phyloP scores from a whole-genome alignment of 2,329 filamentous ascomycete genomes.

The Aureobasidium mangrovei region DNA sequence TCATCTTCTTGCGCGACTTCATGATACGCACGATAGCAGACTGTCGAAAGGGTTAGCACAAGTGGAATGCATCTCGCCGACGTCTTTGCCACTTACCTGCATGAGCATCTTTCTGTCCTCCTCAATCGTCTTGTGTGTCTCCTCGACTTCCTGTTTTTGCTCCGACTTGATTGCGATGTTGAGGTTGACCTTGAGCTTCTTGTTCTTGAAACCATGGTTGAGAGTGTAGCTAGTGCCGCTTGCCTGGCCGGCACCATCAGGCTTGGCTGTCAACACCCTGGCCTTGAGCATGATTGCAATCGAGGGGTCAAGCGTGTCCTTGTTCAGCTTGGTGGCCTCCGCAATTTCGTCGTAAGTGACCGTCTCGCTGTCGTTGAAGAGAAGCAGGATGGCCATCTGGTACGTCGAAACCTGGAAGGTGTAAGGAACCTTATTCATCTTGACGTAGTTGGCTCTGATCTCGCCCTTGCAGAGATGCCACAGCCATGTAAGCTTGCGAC shows the following conservation, averaged over 20 bases:
- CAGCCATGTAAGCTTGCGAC: constrained; percentile 92
- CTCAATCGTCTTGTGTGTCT: constrained; percentile 99
- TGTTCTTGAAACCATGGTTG: constrained; percentile 95
- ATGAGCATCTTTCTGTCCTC: constrained; percentile 94
- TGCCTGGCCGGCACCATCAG: constrained; percentile 65
- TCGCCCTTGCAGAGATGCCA: constrained; percentile 99
- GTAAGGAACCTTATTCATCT: constrained; percentile 76
- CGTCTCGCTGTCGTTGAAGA: constrained; percentile 87
- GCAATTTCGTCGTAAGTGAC: constrained; percentile 83
- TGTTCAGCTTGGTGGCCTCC: constrained; percentile 67
- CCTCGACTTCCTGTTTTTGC: constrained; percentile 89
- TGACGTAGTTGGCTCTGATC: constrained; percentile 87
- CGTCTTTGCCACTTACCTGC: constrained; percentile 58
- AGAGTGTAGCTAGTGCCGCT: constrained; percentile 72
- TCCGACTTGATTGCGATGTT: constrained; percentile 94
- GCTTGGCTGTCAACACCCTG: constrained; percentile 68
- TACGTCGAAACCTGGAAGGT: constrained; percentile 97
- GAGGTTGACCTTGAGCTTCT: constrained; percentile 95
- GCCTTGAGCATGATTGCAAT: constrained; percentile 84
- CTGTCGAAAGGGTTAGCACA: constrained; percentile 42
- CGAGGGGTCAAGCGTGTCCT: constrained; percentile 78
- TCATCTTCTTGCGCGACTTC: constrained; percentile 99
- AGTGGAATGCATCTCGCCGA: background rate
- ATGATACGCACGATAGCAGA: constrained; percentile 98
- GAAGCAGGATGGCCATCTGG: constrained; percentile 89